phyloP scores from a whole-genome alignment of 2,329 filamentous ascomycete genomes.

The Claviceps capensis region DNA sequence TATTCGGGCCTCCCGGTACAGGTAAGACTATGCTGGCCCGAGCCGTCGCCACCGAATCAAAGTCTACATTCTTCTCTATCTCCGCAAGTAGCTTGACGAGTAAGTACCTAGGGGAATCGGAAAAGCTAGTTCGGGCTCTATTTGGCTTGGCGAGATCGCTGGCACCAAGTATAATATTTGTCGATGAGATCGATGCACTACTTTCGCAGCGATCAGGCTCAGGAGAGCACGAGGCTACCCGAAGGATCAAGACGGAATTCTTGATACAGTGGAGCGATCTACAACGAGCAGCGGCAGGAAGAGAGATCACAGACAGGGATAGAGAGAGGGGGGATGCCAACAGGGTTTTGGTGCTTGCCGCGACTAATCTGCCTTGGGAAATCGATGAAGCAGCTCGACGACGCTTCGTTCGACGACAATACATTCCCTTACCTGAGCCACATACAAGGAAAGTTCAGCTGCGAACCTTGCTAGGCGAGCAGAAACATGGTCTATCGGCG shows the following conservation, averaged over 20 bases:
- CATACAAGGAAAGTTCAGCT: slow-evolving; percentile 70
- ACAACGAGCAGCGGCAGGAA: slow-evolving; percentile 78
- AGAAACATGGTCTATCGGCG: slow-evolving; percentile 67
- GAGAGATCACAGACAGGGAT: slow-evolving; percentile 53
- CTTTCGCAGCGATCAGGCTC: slow-evolving; percentile 71
- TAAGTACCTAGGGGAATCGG: slow-evolving; percentile 91
- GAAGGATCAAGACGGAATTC: slow-evolving; percentile 94
- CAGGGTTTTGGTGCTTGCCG: slow-evolving; percentile 81
- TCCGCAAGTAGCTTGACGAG: slow-evolving; percentile 88
- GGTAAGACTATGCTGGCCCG: slow-evolving; percentile 97
- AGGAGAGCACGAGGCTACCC: slow-evolving; percentile 82
- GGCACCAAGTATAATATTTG: slow-evolving; percentile 92
- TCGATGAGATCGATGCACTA: slow-evolving; percentile 94
- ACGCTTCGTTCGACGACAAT: slow-evolving; percentile 84
- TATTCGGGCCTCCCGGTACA: slow-evolving; percentile 95
- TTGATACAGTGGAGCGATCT: slow-evolving; percentile 95
- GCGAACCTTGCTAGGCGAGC: slow-evolving; percentile 65
- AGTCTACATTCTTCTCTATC: slow-evolving; percentile 93
- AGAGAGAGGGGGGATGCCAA: slow-evolving; percentile 68
- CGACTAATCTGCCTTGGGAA: slow-evolving; percentile 93
- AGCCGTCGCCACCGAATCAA: slow-evolving; percentile 81
- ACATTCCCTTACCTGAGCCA: slow-evolving; percentile 84
- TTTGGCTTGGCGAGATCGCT: slow-evolving; percentile 81
- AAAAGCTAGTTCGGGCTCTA: slow-evolving; percentile 86
- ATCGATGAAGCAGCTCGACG: slow-evolving; percentile 91